Evolutionary conservation across 768 basidiomycete species (phyloP), one percentile per base, ranked within the genome.

Genomic region (Floccularia luteovirens): DNA sequence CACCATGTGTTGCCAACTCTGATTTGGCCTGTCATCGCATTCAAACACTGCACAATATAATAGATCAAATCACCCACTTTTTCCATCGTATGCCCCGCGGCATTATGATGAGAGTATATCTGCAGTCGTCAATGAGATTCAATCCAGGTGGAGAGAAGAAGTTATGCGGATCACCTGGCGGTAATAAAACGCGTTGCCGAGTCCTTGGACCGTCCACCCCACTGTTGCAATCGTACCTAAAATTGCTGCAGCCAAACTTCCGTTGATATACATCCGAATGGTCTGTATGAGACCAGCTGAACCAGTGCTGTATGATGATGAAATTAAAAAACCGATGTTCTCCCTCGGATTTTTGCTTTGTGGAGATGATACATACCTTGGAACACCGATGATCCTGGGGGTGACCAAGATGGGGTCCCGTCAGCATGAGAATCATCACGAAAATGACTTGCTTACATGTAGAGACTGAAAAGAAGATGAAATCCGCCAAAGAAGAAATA

Each of bases 401-500:
- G 58, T 54, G 57, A 60, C 51, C 49, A 55, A 7, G 44, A 44
- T 55, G 46, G 59, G 53, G 50, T 48, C 47, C 55, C 34, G 45
- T 49, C 44, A 55, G 48, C 43, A 50, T 54, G 49, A 52, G 49
- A 32, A 53, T 32, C 36, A 19, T 28, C 31, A n/a, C n/a, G 10
- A 32, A 12, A 31, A 33, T 24, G 22, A 49, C 41, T 47, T 44
- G 51, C 81, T 68, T 56, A 88, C 90, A 89, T 90, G 67, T 97
- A 98, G 55, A 89, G 58, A 47, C 86, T 88, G 68, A 90, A 97
- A 30, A 89, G 70, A 46, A 98, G 73, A 64, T 99, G 92, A 73
- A 89, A 97, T 34, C 91, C 94, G 41, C 82, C 75, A 66, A 99
- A 99, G 64, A 97, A 78, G 72, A 97, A 94, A 71, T 90, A 99